Evolutionary conservation across 495 filamentous ascomycete species (phyloP).

Genomic region (Tuber umbilicatum): DNA sequence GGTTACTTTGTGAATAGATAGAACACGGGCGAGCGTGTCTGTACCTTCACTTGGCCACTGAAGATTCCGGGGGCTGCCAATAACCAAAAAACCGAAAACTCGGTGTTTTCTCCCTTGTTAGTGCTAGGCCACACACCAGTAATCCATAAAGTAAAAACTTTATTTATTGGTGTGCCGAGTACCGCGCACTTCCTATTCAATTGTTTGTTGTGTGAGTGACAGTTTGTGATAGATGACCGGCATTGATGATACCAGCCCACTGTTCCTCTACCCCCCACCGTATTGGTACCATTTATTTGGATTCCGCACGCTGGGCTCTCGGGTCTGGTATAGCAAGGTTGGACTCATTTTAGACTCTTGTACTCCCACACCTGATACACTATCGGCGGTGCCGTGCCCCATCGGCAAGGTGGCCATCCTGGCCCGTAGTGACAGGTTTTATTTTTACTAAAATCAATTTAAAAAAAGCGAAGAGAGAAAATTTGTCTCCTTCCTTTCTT

Average conservation of each 20-base stretch:
- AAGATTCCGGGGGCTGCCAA: not conserved
- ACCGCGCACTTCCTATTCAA: not conserved
- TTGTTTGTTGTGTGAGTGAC: not conserved
- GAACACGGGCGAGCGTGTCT: not conserved
- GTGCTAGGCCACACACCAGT: not conserved
- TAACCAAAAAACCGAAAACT: not conserved
- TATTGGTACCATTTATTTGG: not conserved
- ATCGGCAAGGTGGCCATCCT: not conserved
- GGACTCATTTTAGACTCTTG: not conserved
- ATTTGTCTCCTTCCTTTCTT: not conserved
- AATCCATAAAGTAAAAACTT: not conserved
- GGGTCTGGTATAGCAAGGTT: not conserved
- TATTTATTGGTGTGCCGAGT: not conserved
- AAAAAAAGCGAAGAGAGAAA: not conserved
- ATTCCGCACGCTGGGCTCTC: constrained; percentile 4
- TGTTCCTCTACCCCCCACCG: not conserved
- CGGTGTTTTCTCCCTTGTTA: not conserved
- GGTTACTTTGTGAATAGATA: not conserved
- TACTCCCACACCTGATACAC: constrained; percentile 1
- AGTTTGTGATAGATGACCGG: not conserved
- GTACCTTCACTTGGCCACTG: not conserved
- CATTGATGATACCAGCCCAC: not conserved
- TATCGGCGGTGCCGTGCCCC: not conserved
- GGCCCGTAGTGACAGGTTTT: not conserved
- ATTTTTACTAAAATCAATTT: not conserved